Percentiles rank a stretch among this genome's conserved stretches.
Evolutionary conservation across 495 filamentous ascomycete genomes (phyloP).

Genomic region (Lepidopterella palustris): DNA sequence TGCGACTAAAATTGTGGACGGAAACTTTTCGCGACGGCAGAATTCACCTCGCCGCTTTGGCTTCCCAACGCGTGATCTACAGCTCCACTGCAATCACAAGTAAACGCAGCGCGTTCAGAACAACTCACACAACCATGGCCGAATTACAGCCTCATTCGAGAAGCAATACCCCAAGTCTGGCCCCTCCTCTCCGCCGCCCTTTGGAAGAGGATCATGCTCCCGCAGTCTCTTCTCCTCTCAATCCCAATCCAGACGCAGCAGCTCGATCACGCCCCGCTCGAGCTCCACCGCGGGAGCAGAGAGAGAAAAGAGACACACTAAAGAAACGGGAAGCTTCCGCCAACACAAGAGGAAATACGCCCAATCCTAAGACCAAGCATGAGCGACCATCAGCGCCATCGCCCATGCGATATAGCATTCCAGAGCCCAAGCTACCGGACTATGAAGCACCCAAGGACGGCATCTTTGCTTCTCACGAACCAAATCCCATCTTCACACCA

Average conservation of each 20-base stretch:
- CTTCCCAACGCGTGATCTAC: background rate
- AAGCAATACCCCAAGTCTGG: slow-evolving; percentile 21
- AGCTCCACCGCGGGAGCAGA: slow-evolving; percentile 35
- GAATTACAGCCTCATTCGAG: slow-evolving; percentile 20
- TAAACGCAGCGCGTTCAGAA: background rate
- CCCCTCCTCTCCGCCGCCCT: slow-evolving; percentile 18
- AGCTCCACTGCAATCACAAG: background rate
- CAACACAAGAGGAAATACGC: slow-evolving; percentile 26
- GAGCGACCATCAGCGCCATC: slow-evolving; percentile 25
- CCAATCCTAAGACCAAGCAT: slow-evolving; percentile 28
- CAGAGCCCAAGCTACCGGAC: slow-evolving; percentile 32
- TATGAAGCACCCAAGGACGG: slow-evolving; percentile 37
- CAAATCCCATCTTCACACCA: slow-evolving; percentile 33
- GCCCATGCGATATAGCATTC: slow-evolving; percentile 38
- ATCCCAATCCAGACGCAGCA: slow-evolving; percentile 30
- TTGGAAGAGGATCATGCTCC: slow-evolving; percentile 36
- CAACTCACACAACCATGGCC: slow-evolving; percentile 21
- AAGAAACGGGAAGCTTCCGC: slow-evolving; percentile 39
- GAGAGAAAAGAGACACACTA: slow-evolving; percentile 39
- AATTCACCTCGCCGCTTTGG: background rate
- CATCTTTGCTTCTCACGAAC: slow-evolving; percentile 37
- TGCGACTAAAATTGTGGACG: background rate
- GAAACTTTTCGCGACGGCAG: slow-evolving; percentile 1
- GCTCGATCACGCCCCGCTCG: slow-evolving; percentile 25
- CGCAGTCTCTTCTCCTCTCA: slow-evolving; percentile 36